A percentile compares a stretch with the other conserved stretches of the same genome.
Evolutionary conservation across 2,329 filamentous ascomycete species (phyloP).

Genomic region (Penicillium sp.): DNA sequence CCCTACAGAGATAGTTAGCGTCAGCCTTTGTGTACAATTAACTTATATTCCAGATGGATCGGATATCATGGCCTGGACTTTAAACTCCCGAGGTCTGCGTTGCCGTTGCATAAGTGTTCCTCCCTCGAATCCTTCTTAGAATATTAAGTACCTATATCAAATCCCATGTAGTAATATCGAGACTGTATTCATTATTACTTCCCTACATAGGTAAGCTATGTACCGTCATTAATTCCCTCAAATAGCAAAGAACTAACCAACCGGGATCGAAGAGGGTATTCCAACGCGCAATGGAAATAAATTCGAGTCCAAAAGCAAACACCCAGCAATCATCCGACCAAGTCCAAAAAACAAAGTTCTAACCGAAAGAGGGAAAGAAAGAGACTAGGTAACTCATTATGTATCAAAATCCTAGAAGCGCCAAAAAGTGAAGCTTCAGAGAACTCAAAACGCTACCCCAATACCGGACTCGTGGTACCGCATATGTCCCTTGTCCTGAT

Average conservation of each 20-base stretch:
- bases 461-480: slow-evolving; percentile 26
- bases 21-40: slow-evolving; percentile 1
- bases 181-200: not conserved
- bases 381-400: not conserved
- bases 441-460: slow-evolving; percentile 32
- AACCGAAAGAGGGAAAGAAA: not conserved
- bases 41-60: not conserved
- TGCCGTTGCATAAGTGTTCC: not conserved
- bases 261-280: not conserved
- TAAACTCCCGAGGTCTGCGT: not conserved
- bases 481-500: slow-evolving; percentile 9
- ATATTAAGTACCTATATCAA: not conserved
- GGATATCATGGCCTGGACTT: not conserved
- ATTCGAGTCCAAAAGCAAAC: not conserved
- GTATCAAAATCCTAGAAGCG: not conserved
- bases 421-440: not conserved
- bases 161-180: not conserved
- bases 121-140: not conserved
- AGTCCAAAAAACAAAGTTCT: not conserved
- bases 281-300: not conserved
- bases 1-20: slow-evolving; percentile 3
- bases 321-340: not conserved
- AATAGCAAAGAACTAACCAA: slow-evolving; percentile 1
- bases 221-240: not conserved
- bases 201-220: not conserved